A percentile compares a stretch with the other conserved stretches of the same genome.
These are phyloP conservation scores for Dryas integrifolia DNA, from an alignment of 331 rosid genomes.

Conservation along the genomic window DNA sequence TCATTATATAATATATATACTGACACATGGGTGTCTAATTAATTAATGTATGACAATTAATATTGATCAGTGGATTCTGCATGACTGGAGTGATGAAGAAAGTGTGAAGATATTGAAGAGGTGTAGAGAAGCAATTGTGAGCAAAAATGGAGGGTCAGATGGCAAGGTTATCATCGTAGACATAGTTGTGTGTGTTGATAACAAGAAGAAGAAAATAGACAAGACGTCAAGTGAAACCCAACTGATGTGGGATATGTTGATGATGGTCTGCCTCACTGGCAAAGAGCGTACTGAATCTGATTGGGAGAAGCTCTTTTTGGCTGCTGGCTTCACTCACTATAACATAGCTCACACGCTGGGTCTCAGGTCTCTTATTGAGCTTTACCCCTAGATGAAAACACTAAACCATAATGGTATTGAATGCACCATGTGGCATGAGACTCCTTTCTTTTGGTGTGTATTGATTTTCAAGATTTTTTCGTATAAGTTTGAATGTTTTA, in stretches of 20 bases:
- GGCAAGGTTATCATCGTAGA: constrained; percentile 36
- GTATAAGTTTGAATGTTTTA: too few relatives aligned
- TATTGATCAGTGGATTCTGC: constrained; percentile 29
- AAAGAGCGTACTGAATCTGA: constrained; percentile 28
- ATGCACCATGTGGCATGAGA: too few relatives aligned
- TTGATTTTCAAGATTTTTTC: too few relatives aligned
- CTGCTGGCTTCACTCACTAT: constrained; percentile 30
- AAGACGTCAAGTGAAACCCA: constrained; percentile 7
- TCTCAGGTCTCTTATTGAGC: constrained; percentile 30
- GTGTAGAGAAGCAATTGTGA: constrained; percentile 29
- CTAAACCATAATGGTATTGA: too few relatives aligned
- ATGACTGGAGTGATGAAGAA: constrained; percentile 37
- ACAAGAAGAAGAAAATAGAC: not conserved
- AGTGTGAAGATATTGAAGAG: constrained; percentile 17
- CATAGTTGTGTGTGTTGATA: not conserved
- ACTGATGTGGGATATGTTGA: constrained; percentile 29
- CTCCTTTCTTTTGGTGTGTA: too few relatives aligned
- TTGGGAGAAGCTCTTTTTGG: constrained; percentile 27
- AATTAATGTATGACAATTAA: not conserved
- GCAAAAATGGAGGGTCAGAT: constrained; percentile 15
- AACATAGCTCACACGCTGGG: constrained; percentile 20
- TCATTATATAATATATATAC: not conserved
- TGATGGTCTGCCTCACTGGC: constrained; percentile 25
- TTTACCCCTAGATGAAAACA: constrained; percentile 12
- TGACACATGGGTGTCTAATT: not conserved